Evolutionary conservation across 1,139 yeast species (phyloP).

Genomic region (Sugiyamaella sp.): DNA sequence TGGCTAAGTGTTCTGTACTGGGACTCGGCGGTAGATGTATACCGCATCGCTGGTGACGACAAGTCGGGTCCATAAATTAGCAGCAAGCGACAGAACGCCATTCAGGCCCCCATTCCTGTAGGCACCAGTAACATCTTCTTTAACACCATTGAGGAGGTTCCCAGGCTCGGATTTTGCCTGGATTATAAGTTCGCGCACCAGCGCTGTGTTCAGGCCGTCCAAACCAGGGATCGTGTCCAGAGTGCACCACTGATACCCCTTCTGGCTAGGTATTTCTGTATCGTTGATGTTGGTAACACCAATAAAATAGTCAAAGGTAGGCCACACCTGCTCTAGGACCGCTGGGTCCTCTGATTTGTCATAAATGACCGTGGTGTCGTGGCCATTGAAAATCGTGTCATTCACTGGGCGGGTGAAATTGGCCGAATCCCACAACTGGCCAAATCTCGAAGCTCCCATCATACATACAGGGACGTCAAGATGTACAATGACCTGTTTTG

Average conservation of each 20-base stretch:
- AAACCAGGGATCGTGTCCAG: conserved; percentile 45
- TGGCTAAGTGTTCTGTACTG: background rate
- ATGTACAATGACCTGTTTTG: conserved; percentile 52
- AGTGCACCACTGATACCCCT: conserved; percentile 46
- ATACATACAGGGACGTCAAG: conserved; percentile 81
- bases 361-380: conserved; percentile 50
- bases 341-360: conserved; percentile 69
- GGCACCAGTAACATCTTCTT: background rate
- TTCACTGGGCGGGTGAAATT: conserved; percentile 12
- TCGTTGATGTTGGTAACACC: conserved; percentile 46
- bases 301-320: conserved; percentile 60
- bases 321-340: conserved; percentile 52
- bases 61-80: conserved; percentile 21
- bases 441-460: conserved; percentile 83
- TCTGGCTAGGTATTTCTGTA: conserved; percentile 29
- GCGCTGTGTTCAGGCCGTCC: conserved; percentile 41
- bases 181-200: background rate
- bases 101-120: background rate
- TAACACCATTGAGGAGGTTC: background rate
- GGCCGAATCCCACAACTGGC: conserved; percentile 50
- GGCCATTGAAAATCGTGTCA: background rate
- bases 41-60: conserved; percentile 32
- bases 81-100: background rate
- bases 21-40: conserved; percentile 42
- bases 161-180: conserved; percentile 1